These are phyloP conservation scores for Corynascus novoguineensis DNA, from an alignment of 495 filamentous ascomycete genomes.

Conservation along the genomic window DNA sequence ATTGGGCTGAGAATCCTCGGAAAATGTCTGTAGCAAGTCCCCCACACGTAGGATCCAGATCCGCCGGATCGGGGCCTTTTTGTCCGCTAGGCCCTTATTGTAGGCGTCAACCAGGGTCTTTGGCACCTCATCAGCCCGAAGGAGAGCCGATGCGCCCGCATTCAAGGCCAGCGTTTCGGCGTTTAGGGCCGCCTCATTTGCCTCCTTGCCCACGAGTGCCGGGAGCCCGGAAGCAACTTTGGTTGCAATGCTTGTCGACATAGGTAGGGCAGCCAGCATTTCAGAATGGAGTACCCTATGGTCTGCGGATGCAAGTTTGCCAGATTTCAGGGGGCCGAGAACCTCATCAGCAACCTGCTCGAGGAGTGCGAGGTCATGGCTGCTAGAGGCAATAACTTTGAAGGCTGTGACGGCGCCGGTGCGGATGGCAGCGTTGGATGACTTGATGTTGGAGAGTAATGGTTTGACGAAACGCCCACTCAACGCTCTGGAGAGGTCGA, in stretches of 20 bases:
- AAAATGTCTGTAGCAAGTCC: slow-evolving; percentile 59
- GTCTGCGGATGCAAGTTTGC: slow-evolving; percentile 74
- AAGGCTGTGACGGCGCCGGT: slow-evolving; percentile 71
- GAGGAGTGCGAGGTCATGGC: slow-evolving; percentile 50
- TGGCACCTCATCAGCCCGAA: slow-evolving; percentile 53
- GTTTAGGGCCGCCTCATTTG: slow-evolving; percentile 73
- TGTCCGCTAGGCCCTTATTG: slow-evolving; percentile 77
- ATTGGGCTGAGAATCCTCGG: slow-evolving; percentile 37
- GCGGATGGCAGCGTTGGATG: slow-evolving; percentile 70
- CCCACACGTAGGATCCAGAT: slow-evolving; percentile 73
- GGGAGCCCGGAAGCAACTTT: slow-evolving; percentile 63
- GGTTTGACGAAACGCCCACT: slow-evolving; percentile 71
- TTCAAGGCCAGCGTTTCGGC: slow-evolving; percentile 68
- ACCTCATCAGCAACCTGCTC: slow-evolving; percentile 70
- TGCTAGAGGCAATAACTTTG: slow-evolving; percentile 53
- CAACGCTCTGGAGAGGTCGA: slow-evolving; percentile 74
- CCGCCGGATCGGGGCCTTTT: slow-evolving; percentile 69
- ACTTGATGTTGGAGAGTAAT: slow-evolving; percentile 80
- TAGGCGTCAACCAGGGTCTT: slow-evolving; percentile 64
- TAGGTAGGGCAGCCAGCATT: slow-evolving; percentile 61
- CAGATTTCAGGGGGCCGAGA: slow-evolving; percentile 65
- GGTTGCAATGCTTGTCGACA: slow-evolving; percentile 50
- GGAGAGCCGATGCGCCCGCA: slow-evolving; percentile 52
- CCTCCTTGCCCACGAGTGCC: slow-evolving; percentile 65
- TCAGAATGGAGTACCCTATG: slow-evolving; percentile 74